Conservation (phyloP, 305 asterid genomes). For the Ilex paraguariensis region DNA sequence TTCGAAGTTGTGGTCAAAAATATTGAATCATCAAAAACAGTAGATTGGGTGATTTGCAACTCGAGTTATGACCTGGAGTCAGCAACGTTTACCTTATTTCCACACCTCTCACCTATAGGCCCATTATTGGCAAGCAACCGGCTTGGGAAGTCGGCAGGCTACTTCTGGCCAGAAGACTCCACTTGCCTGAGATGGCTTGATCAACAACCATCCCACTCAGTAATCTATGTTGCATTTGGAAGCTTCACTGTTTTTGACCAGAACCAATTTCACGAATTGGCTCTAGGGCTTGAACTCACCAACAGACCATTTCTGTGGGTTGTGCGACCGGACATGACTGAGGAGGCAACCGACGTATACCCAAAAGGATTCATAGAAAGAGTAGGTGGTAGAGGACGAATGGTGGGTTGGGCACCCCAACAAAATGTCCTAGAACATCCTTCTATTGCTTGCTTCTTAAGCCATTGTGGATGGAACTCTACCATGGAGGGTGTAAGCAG, state of each 20-base stretch:
- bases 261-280: constrained; percentile 47
- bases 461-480: constrained; percentile 81
- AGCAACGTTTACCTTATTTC: constrained; percentile 29
- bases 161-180: constrained; percentile 42
- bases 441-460: constrained; percentile 51
- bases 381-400: constrained; percentile 29
- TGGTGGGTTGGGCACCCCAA: constrained; percentile 50
- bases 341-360: constrained; percentile 6
- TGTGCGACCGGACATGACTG: constrained; percentile 31
- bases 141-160: constrained; percentile 32
- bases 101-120: constrained; percentile 39
- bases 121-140: constrained; percentile 50
- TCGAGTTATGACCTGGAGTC: constrained; percentile 39
- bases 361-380: constrained; percentile 45
- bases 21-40: constrained; percentile 8
- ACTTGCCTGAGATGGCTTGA: constrained; percentile 52
- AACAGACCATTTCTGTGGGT: constrained; percentile 56
- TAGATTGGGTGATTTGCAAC: constrained; percentile 50
- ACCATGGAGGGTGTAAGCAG: constrained; percentile 43
- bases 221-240: constrained; percentile 56
- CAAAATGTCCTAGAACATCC: constrained; percentile 49
- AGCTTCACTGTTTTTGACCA: constrained; percentile 35
- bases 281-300: constrained; percentile 49
- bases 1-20: constrained; percentile 16
- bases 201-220: constrained; percentile 44